Base-by-base conservation (phyloP, 306 rosid genomes). In the Citrullus amarus region DNA sequence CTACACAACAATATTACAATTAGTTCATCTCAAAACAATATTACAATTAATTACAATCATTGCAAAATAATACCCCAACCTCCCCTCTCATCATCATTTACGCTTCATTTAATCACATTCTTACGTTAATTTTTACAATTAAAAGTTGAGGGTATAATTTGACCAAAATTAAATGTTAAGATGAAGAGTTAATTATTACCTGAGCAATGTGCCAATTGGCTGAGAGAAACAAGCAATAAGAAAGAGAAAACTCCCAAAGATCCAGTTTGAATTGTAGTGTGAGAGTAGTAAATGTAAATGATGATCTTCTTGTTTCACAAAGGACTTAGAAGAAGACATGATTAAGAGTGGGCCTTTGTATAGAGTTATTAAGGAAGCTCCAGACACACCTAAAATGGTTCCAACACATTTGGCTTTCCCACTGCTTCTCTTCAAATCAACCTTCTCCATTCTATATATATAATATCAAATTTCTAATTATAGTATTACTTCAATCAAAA, bases 351-450 rank as follows among this genome's bases (percentile, higher is more conserved):
- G 85, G 3, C 89, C 89, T 59, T 86, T 82, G 75, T 79, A 85
- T 14, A 85, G 63, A 56, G 85, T 87, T 58, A 85, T 82, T 0
- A 81, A 43, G 60, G 83, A 75, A 79, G 91, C 88, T 75, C 91
- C 88, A 39, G 87, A 72, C 17, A 87, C 84, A 46, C 87, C 83
- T 13, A 87, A 76, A 39, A 87, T 44, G 38, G 90, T 75, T 80
- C 90, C 90, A 25, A 87, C 12, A 83, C 85, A 56, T 82, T 83
- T 88, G 71, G 85, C 81, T 76, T 75, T 82, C 36, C 86, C 71
- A 66, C 79, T 85, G 46, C 20, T 36, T 15, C 57, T 82, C 36
- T 81, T 82, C 70, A 78, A 20, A 56, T 84, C 80, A 34, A 85
- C 46, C 43, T 82, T 76, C 66, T 88, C 89, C 91, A 88, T 88